Evolutionary conservation across 2,329 filamentous ascomycete species (phyloP), one percentile per base, ranked within the genome.

Genomic region (Fusarium stilboides): DNA sequence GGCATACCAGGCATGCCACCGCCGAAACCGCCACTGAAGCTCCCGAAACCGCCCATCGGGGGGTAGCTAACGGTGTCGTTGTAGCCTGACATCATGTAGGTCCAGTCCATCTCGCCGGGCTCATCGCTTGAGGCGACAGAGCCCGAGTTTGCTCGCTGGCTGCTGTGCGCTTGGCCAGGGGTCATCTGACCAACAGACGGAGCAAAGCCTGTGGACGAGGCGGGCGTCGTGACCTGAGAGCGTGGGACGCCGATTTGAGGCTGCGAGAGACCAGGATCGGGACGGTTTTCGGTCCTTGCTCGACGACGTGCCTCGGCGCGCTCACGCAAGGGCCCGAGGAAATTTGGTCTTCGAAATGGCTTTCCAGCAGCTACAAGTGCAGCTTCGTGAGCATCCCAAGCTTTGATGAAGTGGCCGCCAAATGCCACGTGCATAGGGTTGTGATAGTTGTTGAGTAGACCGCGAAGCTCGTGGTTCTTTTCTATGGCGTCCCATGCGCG

Each of bases 341-440:
- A 84, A 44, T 75, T 77, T 4, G 86, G 87, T 14, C 80, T 78
- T 17, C 77, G 71, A 4, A 83, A 62, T 3, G 80, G 75, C 31
- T 80, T 81, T 1, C 86, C 87, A 8, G 80, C 76, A 51, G 81
- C 80, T 6, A 78, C 66, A 66, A 85, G 81, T 14, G 84, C 84
- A 3, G 82, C 79, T 69, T 85, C 85, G 56, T 85, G 84, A 4
- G 86, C 86, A 43, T 86, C 84, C 89, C 89, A 91, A 0, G 88
- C 88, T 71, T 88, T 89, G 59, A 91, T 77, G 40, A 91, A 86
- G 19, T 87, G 81, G 20, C 81, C 80, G 2, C 86, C 85, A 64
- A 91, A 88, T 1, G 85, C 85, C 31, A 85, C 78, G 70, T 89
- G 87, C 78, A 89, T 82, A 8, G 87, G 88, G 43, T 82, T 88